Evolutionary conservation across 176 grass and related monocot genomes (phyloP).

Genomic region (Carex pumila): DNA sequence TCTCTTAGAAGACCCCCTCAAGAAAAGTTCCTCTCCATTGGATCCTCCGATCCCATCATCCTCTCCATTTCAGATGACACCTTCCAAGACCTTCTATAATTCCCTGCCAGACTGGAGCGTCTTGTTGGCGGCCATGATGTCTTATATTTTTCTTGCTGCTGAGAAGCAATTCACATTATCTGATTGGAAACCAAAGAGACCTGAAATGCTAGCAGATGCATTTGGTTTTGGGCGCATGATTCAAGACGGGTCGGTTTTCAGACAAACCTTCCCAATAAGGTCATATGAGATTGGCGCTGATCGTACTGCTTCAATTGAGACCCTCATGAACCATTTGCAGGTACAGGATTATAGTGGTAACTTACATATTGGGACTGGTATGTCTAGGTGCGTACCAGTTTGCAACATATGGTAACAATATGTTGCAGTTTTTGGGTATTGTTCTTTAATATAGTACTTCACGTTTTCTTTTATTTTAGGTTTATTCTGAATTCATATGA

Average conservation of each 20-base stretch:
- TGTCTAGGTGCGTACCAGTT: background rate
- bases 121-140: constrained; percentile 88
- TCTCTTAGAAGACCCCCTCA: constrained; percentile 16
- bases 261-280: constrained; percentile 91
- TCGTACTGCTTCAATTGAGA: constrained; percentile 91
- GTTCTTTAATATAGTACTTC: background rate
- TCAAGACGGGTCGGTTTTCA: constrained; percentile 79
- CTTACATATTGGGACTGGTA: background rate
- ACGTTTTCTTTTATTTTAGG: background rate
- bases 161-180: constrained; percentile 94
- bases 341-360: constrained; percentile 12
- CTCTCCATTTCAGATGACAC: constrained; percentile 5
- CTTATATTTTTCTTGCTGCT: constrained; percentile 79
- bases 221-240: constrained; percentile 87
- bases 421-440: background rate
- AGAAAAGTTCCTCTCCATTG: constrained; percentile 31
- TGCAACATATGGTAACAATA: background rate
- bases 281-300: constrained; percentile 98
- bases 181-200: constrained; percentile 90
- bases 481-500: background rate
- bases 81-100: constrained; percentile 83
- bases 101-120: constrained; percentile 96
- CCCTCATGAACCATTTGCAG: constrained; percentile 99
- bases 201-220: constrained; percentile 93
- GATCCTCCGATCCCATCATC: constrained; percentile 2